These are phyloP conservation scores for Choanephora cucurbitarum DNA, from an alignment of 371 early-diverging fungal genomes.

Conservation along the genomic window DNA sequence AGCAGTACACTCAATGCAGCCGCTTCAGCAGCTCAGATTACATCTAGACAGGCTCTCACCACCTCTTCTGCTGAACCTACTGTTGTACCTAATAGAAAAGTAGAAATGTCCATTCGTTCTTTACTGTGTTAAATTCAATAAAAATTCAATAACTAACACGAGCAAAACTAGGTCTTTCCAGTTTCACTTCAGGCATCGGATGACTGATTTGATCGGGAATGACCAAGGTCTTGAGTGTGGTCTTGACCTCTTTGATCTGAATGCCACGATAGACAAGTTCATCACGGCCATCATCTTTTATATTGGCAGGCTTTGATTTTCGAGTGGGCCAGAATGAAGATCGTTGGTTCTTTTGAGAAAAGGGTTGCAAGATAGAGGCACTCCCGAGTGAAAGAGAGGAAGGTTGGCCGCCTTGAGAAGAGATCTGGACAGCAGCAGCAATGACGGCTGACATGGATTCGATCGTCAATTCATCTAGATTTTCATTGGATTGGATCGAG, in stretches of 20 bases:
- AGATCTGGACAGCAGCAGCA: constrained; percentile 50
- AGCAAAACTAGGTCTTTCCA: constrained; percentile 52
- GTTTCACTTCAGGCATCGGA: constrained; percentile 45
- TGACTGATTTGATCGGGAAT: constrained; percentile 42
- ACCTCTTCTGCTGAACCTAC: constrained; percentile 9
- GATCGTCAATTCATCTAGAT: constrained; percentile 28
- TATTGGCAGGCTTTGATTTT: too few relatives aligned
- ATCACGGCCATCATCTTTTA: constrained; percentile 40
- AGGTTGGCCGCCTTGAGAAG: constrained; percentile 24
- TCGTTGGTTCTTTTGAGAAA: too few relatives aligned
- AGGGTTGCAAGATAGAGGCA: constrained; percentile 45
- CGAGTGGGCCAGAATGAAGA: too few relatives aligned
- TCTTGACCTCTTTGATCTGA: constrained; percentile 54
- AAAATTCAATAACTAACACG: constrained; percentile 39
- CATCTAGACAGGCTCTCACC: constrained; percentile 15
- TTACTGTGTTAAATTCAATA: constrained; percentile 28
- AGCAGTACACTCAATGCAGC: constrained; percentile 47
- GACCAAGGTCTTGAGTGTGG: constrained; percentile 50
- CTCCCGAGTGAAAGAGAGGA: constrained; percentile 46
- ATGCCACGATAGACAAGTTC: constrained; percentile 52
- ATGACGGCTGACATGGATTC: constrained; percentile 52
- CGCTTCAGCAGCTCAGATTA: constrained; percentile 37
- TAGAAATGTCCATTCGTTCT: constrained; percentile 42
- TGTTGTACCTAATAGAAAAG: constrained; percentile 22
- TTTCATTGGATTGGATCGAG: constrained; percentile 26